Evolutionary conservation across 75 land plant species (phyloP), one percentile per base, ranked within the genome.

Genomic region (Adiantum capillusveneris): DNA sequence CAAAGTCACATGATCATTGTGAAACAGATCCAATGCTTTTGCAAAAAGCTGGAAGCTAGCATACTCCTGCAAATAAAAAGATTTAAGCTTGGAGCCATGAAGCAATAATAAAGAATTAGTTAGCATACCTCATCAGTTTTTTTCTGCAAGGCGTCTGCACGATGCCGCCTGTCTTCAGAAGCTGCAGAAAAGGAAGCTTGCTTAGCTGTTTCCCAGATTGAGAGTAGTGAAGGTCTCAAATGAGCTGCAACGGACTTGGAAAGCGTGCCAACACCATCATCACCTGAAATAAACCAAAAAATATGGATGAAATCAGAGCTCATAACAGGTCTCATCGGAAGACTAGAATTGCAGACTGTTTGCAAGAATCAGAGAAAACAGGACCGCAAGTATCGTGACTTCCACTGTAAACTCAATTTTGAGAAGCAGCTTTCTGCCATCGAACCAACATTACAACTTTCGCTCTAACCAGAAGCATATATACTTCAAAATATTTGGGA

Each of bases 21-120:
- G 86, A 71, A 95, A 90, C 60, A 95, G 58, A 60, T 90, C 96
- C 56, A 95, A 53, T 61, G 96, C 97, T 65, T 87, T 95, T 55
- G 83, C 74, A 75, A 79, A 95, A 6, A 95, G 81, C 73, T 95
- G 99, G 25, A 95, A 65, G 55, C 84, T 79, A 60, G 88, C 66
- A 80, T 80, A 81, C 55, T 63, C 55, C 97, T 90, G 79, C 16
- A 52, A n/a, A 41, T 42, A 29, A 9, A 46, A 57, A 44, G 28
- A 51, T 53, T 25, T 31, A 34, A 64, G 19, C 9, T 34, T 3
- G 37, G 37, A 34, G 37, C 37, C 37, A 5, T 34, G 9, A 25
- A 5, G 11, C 21, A 20, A 6, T 25, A 50, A 3, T 21, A 50
- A 50, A 50, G 9, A 3, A 34, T 9, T 34, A 9, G 37, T 34